A percentile compares a stretch with the other conserved stretches of the same genome.
Evolutionary conservation across 768 basidiomycete species (phyloP).

Genomic region (Rhizopogon vulgaris): DNA sequence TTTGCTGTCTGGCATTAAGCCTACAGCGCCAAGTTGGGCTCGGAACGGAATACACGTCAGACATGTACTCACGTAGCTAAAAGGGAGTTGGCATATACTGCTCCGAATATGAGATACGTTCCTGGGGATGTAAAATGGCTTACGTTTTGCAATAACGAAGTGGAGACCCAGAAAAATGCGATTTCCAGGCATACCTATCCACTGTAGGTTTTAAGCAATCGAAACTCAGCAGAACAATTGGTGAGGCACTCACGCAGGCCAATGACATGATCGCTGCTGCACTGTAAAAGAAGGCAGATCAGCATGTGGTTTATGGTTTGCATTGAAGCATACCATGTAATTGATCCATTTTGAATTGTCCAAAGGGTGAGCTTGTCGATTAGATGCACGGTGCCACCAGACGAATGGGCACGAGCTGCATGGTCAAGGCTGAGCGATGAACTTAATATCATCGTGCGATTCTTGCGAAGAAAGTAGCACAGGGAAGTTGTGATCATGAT

Average conservation of each 20-base stretch:
- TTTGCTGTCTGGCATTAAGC: slow-evolving; percentile 12
- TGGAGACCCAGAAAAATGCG: slow-evolving; percentile 18
- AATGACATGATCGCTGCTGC: slow-evolving; percentile 11
- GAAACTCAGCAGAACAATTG: background rate
- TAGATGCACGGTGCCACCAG: slow-evolving; percentile 12
- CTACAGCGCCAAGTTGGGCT: background rate
- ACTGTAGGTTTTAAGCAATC: slow-evolving; percentile 6
- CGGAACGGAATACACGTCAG: background rate
- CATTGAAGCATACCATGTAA: slow-evolving; percentile 11
- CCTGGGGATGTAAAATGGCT: background rate
- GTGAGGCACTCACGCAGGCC: slow-evolving; percentile 9
- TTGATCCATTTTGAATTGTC: slow-evolving; percentile 16
- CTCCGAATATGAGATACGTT: background rate
- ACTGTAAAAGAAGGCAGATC: slow-evolving; percentile 4
- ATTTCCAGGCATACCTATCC: slow-evolving; percentile 14
- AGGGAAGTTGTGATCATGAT: slow-evolving; percentile 38
- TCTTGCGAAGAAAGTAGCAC: slow-evolving; percentile 35
- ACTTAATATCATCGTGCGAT: slow-evolving; percentile 28
- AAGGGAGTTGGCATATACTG: slow-evolving; percentile 21
- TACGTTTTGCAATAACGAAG: slow-evolving; percentile 17
- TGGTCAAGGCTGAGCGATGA: no score
- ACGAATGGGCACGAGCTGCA: background rate
- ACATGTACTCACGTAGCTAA: slow-evolving; percentile 18
- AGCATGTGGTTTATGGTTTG: no score
- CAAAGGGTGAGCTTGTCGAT: slow-evolving; percentile 16